Evolutionary conservation across 495 filamentous ascomycete species (phyloP), one percentile per base, ranked within the genome.

Genomic region (Tetracladium setigerum): DNA sequence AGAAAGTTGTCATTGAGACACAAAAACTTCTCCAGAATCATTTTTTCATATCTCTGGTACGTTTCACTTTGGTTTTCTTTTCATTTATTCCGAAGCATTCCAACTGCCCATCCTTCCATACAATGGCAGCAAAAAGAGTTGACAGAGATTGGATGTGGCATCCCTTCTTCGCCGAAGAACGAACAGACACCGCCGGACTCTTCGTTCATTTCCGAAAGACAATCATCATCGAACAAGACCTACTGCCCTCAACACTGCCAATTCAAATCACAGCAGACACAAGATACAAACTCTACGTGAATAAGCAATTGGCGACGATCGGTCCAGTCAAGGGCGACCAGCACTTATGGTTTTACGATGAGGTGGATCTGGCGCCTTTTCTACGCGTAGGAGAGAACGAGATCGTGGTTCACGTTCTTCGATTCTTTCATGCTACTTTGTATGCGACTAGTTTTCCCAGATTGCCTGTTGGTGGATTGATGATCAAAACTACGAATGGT

Each of bases 201-300:
- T n/a, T n/a, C n/a, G n/a, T n/a, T n/a, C 50, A 61, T 44, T 57
- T 48, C 4, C 35, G 19, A 15, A 42, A 15, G 5, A 15, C 22
- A 3, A 40, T 48, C 14, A 9, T 11, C 4, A 18, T 52, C 8
- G 34, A 47, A 14, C 22, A 30, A 2, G n/a, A 43, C n/a, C n/a
- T n/a, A n/a, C n/a, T n/a, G n/a, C n/a, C n/a, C n/a, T n/a, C n/a
- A n/a, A 37, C 46, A 33, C 11, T 43, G n/a, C 12, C 14, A 10
- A 33, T 43, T 22, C 18, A 34, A 15, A 49, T 49, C 5, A 33
- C 40, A 9, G 38, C 40, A 5, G 2, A 42, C 12, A 49, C 46
- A 17, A 42, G 18, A 22, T 46, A 46, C 44, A 46, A 46, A 37
- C 11, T 46, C 6, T 46, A 37, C 32, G 30, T 38, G 17, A 46